Conservation (phyloP, 1,284 basidiomycete genomes). For the Neolentinus lepideus region DNA sequence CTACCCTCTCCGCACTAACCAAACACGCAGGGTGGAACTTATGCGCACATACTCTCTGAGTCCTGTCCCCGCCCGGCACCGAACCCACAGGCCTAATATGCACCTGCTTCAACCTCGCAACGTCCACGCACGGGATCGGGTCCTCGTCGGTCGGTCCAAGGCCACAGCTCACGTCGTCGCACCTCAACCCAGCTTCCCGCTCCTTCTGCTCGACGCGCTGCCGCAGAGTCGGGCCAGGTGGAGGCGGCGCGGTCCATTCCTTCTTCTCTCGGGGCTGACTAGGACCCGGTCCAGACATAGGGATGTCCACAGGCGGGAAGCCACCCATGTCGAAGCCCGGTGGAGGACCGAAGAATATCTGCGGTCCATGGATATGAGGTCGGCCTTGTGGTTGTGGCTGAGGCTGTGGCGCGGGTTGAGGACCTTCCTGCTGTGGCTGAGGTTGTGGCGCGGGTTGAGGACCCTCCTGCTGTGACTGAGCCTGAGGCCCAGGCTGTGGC, state of each 20-base stretch:
- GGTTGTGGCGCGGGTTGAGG: background rate
- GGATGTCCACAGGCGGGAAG: background rate
- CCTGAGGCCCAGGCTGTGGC: background rate
- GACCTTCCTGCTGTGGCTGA: background rate
- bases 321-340: background rate
- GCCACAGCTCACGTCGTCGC: conserved; percentile 63
- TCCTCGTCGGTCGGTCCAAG: conserved; percentile 72
- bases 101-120: conserved; percentile 35
- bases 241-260: conserved; percentile 28
- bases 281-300: background rate
- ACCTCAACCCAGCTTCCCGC: conserved; percentile 60
- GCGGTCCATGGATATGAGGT: background rate
- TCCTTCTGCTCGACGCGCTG: conserved; percentile 63
- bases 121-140: conserved; percentile 32
- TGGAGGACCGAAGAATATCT: background rate
- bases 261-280: conserved; percentile 9
- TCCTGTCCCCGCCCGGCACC: conserved; percentile 7
- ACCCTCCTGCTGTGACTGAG: background rate
- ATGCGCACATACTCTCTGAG: conserved; percentile 47
- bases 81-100: conserved; percentile 27
- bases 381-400: background rate
- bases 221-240: conserved; percentile 44
- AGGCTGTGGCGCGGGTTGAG: background rate
- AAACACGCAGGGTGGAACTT: conserved; percentile 64
- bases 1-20: conserved; percentile 66